Percentiles rank a stretch among this genome's conserved stretches.
phyloP scores from a whole-genome alignment of 1,284 basidiomycete species.

The Ceratobasidium sp. region DNA sequence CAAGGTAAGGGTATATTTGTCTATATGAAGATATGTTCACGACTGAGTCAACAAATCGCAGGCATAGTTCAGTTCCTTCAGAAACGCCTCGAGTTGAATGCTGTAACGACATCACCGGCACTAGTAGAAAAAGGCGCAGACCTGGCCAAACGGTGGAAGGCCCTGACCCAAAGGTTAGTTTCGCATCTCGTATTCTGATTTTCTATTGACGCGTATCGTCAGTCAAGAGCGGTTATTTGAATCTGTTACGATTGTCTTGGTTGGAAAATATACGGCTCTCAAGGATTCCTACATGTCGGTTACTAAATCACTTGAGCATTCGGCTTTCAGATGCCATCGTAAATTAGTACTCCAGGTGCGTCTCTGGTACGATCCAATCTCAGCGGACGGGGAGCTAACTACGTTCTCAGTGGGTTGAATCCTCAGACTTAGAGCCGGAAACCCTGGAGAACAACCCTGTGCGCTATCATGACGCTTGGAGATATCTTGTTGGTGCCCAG shows the following conservation, averaged over 20 bases:
- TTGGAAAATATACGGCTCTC: slow-evolving; percentile 97
- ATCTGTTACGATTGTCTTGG: slow-evolving; percentile 89
- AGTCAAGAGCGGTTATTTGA: slow-evolving; percentile 95
- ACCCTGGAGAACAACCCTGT: slow-evolving; percentile 85
- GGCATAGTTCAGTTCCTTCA: slow-evolving; percentile 87
- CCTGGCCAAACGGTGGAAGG: slow-evolving; percentile 82
- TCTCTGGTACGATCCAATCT: slow-evolving; percentile 36
- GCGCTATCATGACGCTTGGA: slow-evolving; percentile 96
- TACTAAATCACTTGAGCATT: slow-evolving; percentile 96
- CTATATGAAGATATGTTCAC: not conserved
- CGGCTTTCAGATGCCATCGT: slow-evolving; percentile 89
- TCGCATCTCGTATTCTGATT: too few relatives aligned
- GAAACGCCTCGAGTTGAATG: slow-evolving; percentile 81
- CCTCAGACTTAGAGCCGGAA: slow-evolving; percentile 89
- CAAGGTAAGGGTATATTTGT: slow-evolving; percentile 67
- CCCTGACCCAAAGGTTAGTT: slow-evolving; percentile 80
- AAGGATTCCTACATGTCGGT: slow-evolving; percentile 99
- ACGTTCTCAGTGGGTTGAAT: slow-evolving; percentile 91
- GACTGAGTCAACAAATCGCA: not conserved
- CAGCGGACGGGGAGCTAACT: slow-evolving; percentile 41
- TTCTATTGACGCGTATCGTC: too few relatives aligned
- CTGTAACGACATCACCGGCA: slow-evolving; percentile 68
- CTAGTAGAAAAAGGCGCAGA: slow-evolving; percentile 75
- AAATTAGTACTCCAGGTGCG: slow-evolving; percentile 83
- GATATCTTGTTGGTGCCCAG: slow-evolving; percentile 90